Evolutionary conservation across 2,329 filamentous ascomycete species (phyloP).

Genomic region (Nemania sp.): DNA sequence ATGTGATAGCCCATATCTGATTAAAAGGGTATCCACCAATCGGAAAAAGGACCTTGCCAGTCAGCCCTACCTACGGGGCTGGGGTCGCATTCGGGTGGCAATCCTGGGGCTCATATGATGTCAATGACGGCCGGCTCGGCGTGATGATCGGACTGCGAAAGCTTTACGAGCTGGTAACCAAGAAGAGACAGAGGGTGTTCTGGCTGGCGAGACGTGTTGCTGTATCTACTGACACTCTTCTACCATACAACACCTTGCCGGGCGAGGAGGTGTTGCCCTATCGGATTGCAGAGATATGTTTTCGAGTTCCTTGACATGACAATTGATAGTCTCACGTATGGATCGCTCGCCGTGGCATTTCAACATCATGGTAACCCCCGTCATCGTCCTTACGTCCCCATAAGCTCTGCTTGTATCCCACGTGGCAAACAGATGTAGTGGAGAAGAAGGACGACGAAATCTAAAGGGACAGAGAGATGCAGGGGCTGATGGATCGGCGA

Average conservation of each 20-base stretch:
- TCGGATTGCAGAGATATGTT: background rate
- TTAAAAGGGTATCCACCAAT: constrained; percentile 16
- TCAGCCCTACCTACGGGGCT: constrained; percentile 20
- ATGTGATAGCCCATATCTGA: background rate
- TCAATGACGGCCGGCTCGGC: background rate
- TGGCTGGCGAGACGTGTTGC: background rate
- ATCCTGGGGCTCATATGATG: constrained; percentile 4
- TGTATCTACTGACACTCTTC: background rate
- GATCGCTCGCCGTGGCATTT: background rate
- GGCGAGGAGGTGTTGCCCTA: background rate
- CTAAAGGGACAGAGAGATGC: background rate
- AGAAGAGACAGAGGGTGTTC: background rate
- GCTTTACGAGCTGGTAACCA: background rate
- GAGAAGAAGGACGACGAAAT: background rate
- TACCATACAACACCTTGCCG: background rate
- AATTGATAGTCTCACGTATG: background rate
- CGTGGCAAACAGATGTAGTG: background rate
- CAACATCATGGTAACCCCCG: background rate
- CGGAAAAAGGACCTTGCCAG: background rate
- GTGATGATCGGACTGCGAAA: background rate
- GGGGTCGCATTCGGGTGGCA: background rate
- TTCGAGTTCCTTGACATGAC: background rate
- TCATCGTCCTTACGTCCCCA: background rate
- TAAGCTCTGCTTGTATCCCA: background rate
- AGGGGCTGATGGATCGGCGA: constrained; percentile 19